Evolutionary conservation across 2,329 filamentous ascomycete genomes (phyloP).

Genomic region (Fusarium haematococcum): DNA sequence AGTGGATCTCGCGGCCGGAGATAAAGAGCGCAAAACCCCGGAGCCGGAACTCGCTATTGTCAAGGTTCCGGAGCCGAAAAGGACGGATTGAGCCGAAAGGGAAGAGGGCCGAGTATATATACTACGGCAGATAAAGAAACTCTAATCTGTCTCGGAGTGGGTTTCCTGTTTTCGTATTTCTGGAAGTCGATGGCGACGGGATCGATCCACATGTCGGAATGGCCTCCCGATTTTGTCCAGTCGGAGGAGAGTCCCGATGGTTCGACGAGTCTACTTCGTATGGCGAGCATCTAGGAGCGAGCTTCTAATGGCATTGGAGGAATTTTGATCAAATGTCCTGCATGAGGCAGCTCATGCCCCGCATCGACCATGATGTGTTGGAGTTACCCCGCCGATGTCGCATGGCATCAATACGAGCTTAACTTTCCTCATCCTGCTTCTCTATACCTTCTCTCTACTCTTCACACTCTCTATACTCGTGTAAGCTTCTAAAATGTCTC

Average conservation of each 20-base stretch:
- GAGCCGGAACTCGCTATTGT: background rate
- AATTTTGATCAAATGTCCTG: background rate
- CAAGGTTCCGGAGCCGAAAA: background rate
- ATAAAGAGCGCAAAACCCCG: slow-evolving; percentile 8
- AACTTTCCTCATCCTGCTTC: background rate
- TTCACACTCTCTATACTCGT: background rate
- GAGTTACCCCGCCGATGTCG: slow-evolving; percentile 25
- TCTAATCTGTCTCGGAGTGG: background rate
- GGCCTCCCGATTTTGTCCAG: slow-evolving; percentile 13
- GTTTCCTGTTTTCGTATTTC: background rate
- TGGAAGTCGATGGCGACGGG: slow-evolving; percentile 11
- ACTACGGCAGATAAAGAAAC: background rate
- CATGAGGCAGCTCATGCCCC: background rate
- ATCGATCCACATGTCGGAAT: slow-evolving; percentile 8
- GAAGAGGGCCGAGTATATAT: background rate
- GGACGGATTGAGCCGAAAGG: background rate
- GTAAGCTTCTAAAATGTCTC: slow-evolving; percentile 27
- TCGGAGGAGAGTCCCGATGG: slow-evolving; percentile 22
- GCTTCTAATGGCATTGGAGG: background rate
- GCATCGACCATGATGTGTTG: slow-evolving; percentile 21
- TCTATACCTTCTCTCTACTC: background rate
- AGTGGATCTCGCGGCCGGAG: slow-evolving; percentile 31
- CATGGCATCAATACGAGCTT: slow-evolving; percentile 4
- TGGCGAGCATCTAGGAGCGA: background rate
- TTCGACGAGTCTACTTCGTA: background rate